phyloP scores from a whole-genome alignment of 192 early-diverging fungal genomes.

The Coemansia sp. region DNA sequence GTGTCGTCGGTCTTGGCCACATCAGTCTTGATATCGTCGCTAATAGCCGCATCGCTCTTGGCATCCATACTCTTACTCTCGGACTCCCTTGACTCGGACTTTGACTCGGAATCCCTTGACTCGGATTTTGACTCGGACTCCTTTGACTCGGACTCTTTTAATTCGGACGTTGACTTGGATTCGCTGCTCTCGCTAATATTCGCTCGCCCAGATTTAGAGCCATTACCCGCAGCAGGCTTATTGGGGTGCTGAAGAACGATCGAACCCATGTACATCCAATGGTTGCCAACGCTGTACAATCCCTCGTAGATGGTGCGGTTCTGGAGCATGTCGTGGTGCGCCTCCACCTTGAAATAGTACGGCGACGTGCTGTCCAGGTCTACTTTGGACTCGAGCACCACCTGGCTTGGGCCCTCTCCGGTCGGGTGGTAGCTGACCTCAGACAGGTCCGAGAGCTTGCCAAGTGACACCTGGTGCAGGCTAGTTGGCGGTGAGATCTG shows the following conservation, averaged over 20 bases:
- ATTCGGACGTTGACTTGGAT: neutral
- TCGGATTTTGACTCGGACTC: neutral
- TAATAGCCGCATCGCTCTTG: neutral
- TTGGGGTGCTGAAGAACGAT: constrained; percentile 42
- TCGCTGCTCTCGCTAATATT: neutral
- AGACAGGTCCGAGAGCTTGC: constrained; percentile 13
- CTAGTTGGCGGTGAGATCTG: constrained; percentile 35
- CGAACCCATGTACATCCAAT: constrained; percentile 47
- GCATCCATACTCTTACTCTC: neutral
- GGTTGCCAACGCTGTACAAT: constrained; percentile 29
- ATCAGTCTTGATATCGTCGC: neutral
- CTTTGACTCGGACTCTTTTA: neutral
- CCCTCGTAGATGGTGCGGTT: constrained; percentile 50
- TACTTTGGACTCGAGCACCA: constrained; percentile 22
- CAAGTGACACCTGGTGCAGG: constrained; percentile 20
- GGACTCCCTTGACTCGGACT: no score
- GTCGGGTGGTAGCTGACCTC: constrained; percentile 17
- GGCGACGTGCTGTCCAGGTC: constrained; percentile 14
- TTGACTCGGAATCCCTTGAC: no score
- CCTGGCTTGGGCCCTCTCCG: constrained; percentile 22
- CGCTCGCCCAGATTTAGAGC: neutral
- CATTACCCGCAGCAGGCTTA: neutral
- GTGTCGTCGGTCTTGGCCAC: constrained; percentile 1
- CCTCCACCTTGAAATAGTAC: constrained; percentile 47
- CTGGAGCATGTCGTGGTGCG: constrained; percentile 36